Evolutionary conservation across 352 stramenopile species (phyloP).

Genomic region (Globisporangium nagaii): DNA sequence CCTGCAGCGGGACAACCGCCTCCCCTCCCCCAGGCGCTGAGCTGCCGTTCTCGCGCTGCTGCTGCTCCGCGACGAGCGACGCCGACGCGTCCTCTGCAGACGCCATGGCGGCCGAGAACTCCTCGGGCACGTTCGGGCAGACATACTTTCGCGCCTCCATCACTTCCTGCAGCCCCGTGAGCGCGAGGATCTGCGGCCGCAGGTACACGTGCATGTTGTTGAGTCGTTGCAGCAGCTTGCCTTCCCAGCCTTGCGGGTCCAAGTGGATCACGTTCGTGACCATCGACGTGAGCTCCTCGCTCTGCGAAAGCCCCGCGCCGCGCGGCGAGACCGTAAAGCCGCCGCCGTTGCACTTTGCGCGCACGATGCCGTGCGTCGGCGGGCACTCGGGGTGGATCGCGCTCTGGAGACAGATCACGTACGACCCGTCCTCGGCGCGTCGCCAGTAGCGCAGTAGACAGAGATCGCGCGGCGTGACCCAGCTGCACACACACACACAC

Average conservation of each 20-base stretch:
- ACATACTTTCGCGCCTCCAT: constrained; percentile 78
- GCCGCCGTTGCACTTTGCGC: constrained; percentile 54
- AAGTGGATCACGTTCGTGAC: constrained; percentile 70
- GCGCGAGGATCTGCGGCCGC: constrained; percentile 48
- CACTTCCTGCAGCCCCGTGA: constrained; percentile 55
- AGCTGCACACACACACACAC: constrained; percentile 21
- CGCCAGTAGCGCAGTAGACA: constrained; percentile 75
- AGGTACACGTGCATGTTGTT: constrained; percentile 55
- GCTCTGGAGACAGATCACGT: constrained; percentile 75
- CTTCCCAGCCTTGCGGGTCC: constrained; percentile 63
- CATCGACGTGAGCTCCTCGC: constrained; percentile 54
- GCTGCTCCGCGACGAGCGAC: background rate
- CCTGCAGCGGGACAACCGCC: constrained; percentile 20
- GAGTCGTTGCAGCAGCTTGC: constrained; percentile 49
- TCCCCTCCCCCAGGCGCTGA: background rate
- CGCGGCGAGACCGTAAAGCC: constrained; percentile 61
- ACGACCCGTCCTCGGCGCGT: constrained; percentile 61
- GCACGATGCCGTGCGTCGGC: constrained; percentile 49
- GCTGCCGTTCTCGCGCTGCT: background rate
- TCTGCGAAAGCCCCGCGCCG: constrained; percentile 7
- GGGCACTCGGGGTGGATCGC: constrained; percentile 70
- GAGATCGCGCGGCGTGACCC: constrained; percentile 56
- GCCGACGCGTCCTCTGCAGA: constrained; percentile 14
- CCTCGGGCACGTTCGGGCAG: constrained; percentile 57
- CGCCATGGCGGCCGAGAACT: constrained; percentile 40